phyloP scores from a whole-genome alignment of 768 basidiomycete genomes.

The Tephrocybe sp. region DNA sequence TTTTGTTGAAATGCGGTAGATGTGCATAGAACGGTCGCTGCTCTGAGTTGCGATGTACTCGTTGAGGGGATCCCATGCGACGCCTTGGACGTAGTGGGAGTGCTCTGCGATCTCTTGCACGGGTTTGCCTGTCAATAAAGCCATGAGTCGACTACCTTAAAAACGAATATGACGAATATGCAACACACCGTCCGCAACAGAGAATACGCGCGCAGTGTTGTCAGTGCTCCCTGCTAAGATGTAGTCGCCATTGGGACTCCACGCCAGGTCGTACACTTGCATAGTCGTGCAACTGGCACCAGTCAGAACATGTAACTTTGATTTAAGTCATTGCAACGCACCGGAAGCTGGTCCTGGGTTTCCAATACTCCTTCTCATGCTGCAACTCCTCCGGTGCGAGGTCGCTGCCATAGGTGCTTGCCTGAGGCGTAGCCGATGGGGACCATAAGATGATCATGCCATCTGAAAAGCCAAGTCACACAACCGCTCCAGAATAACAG shows the following conservation, averaged over 20 bases:
- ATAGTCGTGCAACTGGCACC: slow-evolving; percentile 80
- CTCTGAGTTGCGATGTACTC: slow-evolving; percentile 98
- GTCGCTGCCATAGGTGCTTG: slow-evolving; percentile 81
- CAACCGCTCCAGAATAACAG: slow-evolving; percentile 7
- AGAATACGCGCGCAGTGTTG: slow-evolving; percentile 87
- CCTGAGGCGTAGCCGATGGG: slow-evolving; percentile 70
- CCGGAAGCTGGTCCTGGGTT: slow-evolving; percentile 83
- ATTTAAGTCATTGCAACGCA: slow-evolving; percentile 31
- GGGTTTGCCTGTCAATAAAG: slow-evolving; percentile 64
- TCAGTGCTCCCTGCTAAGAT: slow-evolving; percentile 97
- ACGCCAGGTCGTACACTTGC: slow-evolving; percentile 97
- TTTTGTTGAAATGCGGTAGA: slow-evolving; percentile 81
- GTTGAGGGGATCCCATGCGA: slow-evolving; percentile 97
- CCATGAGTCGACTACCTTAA: slow-evolving; percentile 8
- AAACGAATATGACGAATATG: background rate
- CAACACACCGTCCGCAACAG: slow-evolving; percentile 64
- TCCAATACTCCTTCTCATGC: slow-evolving; percentile 96
- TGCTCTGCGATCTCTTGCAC: slow-evolving; percentile 92
- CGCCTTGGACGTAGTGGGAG: slow-evolving; percentile 96
- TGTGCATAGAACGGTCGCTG: slow-evolving; percentile 94
- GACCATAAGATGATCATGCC: slow-evolving; percentile 98
- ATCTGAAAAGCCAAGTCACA: slow-evolving; percentile 48
- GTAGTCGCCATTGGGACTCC: slow-evolving; percentile 95
- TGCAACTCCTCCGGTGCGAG: slow-evolving; percentile 74
- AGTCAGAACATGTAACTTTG: background rate